Percentiles rank a stretch among this genome's conserved stretches.
These are phyloP conservation scores for Persicaria tinctoria DNA, from an alignment of 148 eudicot species.

Conservation along the genomic window DNA sequence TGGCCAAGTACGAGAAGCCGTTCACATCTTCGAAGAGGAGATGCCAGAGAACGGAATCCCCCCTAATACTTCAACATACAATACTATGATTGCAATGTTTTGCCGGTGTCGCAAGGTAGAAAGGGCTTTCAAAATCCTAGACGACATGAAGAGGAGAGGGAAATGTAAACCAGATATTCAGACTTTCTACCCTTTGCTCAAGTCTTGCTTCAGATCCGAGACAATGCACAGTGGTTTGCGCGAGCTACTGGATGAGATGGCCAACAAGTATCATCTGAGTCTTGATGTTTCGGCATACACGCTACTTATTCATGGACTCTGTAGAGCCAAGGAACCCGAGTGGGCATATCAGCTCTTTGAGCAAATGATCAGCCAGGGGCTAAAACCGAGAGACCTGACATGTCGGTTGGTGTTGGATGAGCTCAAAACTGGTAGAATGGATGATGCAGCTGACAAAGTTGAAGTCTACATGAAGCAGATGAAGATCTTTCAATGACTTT, in stretches of 20 bases:
- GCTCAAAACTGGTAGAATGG: slow-evolving; percentile 38
- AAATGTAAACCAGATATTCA: slow-evolving; percentile 67
- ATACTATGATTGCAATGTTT: slow-evolving; percentile 68
- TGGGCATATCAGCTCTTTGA: slow-evolving; percentile 61
- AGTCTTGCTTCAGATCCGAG: slow-evolving; percentile 47
- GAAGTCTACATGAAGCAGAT: slow-evolving; percentile 44
- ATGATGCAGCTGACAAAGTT: slow-evolving; percentile 52
- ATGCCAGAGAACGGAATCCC: slow-evolving; percentile 45
- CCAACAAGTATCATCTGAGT: slow-evolving; percentile 64
- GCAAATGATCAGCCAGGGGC: slow-evolving; percentile 60
- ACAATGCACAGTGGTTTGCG: slow-evolving; percentile 31
- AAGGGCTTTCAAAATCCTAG: slow-evolving; percentile 43
- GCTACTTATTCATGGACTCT: slow-evolving; percentile 76
- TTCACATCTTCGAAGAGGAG: slow-evolving; percentile 47
- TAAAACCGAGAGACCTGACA: slow-evolving; percentile 54
- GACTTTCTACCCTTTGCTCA: slow-evolving; percentile 66
- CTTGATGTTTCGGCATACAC: slow-evolving; percentile 59
- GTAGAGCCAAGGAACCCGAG: slow-evolving; percentile 47
- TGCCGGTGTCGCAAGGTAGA: slow-evolving; percentile 46
- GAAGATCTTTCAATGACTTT: slow-evolving; percentile 25
- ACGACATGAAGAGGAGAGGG: slow-evolving; percentile 38
- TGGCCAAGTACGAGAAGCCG: slow-evolving; percentile 41
- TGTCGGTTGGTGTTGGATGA: slow-evolving; percentile 59
- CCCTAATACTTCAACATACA: slow-evolving; percentile 69
- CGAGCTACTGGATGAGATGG: slow-evolving; percentile 53